Evolutionary conservation across 257 asterid genomes (phyloP).

Genomic region (Ajuga chamaepitys): DNA sequence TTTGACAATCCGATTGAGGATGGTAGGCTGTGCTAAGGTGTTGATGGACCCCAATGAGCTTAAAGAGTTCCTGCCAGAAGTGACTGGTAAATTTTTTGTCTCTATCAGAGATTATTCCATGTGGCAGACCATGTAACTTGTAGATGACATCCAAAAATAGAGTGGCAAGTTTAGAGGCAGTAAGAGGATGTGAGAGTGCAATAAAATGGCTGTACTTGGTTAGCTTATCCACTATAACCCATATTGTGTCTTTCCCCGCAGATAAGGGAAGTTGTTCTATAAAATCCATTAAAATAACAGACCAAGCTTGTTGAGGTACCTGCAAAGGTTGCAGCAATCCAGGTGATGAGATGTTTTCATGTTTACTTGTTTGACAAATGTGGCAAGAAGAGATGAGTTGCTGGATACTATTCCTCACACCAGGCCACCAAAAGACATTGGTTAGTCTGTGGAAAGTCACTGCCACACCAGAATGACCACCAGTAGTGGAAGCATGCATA

Average conservation of each 20-base stretch:
- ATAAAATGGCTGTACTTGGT: neutral
- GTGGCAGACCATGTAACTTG: neutral
- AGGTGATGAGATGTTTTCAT: neutral
- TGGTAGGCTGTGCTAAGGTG: neutral
- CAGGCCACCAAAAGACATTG: neutral
- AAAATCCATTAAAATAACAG: neutral
- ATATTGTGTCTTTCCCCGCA: neutral
- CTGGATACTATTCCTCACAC: neutral
- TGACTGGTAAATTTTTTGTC: neutral
- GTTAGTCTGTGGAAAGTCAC: neutral
- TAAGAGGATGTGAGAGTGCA: neutral
- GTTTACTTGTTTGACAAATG: neutral
- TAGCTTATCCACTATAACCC: neutral
- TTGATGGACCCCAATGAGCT: neutral
- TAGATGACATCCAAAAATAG: neutral
- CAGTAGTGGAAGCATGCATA: neutral
- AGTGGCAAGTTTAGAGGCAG: neutral
- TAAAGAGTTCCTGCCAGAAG: neutral
- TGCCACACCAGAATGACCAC: neutral
- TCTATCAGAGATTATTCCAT: too few species aligned
- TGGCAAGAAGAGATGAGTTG: neutral
- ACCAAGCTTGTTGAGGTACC: neutral
- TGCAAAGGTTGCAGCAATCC: neutral
- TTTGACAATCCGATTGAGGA: neutral
- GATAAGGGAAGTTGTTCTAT: neutral